Conservation (phyloP, 176 grass and related monocot genomes). For the Aegilops bicornis region DNA sequence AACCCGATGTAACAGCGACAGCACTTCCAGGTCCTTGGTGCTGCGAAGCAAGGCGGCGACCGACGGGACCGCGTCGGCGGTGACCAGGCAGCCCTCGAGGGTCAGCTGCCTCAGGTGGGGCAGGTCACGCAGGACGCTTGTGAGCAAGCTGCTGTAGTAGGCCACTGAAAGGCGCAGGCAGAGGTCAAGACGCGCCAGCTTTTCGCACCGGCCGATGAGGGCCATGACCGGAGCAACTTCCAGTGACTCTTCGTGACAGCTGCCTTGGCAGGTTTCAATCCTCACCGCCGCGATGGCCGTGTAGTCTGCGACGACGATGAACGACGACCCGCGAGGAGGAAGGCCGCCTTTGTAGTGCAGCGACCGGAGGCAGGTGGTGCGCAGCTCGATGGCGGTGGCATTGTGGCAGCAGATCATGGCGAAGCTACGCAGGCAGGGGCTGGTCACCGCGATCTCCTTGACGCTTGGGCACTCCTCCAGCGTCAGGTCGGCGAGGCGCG, state of each 20-base stretch:
- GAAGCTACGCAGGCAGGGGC: neutral
- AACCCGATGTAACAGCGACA: neutral
- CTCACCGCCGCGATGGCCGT: fast-evolving
- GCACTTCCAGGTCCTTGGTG: neutral
- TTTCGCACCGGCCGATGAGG: neutral
- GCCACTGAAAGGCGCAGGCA: neutral
- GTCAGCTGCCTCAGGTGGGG: neutral
- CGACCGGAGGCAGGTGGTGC: neutral
- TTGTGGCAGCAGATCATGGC: conserved; percentile 25
- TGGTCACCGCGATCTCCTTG: neutral
- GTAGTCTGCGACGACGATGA: neutral
- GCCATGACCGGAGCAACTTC: neutral
- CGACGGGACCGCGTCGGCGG: neutral
- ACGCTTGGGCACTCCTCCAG: conserved; percentile 8
- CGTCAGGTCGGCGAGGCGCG: neutral
- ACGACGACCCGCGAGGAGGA: neutral
- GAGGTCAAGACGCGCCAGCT: neutral
- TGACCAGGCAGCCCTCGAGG: conserved; percentile 12
- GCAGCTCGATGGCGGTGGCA: neutral
- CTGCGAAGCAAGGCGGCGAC: neutral
- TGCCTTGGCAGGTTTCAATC: neutral
- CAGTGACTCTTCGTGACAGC: fast-evolving
- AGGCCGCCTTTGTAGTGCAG: conserved; percentile 14
- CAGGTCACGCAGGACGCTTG: neutral
- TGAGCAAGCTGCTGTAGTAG: neutral